Base-by-base conservation (phyloP, 371 early-diverging fungal genomes). In the Mucor indicus region DNA sequence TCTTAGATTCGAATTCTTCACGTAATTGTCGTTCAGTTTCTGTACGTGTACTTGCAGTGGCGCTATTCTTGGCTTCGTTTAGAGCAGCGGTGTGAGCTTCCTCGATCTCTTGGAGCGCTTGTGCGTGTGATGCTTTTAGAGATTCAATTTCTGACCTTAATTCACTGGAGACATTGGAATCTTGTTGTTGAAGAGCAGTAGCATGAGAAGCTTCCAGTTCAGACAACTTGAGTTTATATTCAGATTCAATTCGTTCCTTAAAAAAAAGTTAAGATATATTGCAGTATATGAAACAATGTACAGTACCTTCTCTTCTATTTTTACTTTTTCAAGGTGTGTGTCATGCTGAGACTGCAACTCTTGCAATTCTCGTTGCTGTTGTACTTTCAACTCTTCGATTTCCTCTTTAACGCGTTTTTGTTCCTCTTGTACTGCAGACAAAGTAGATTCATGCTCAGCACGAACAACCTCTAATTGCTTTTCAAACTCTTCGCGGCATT, bases 1-100 rank as follows among this genome's bases (percentile, higher is more conserved):
- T 53, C 41, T 64, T 48, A 9, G 27, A n/a, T 19, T 73, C 69
- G 21, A 69, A 63, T 40, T 69, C 67, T 37, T 54, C 58, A 27
- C 69, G 57, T 1, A 69, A 20, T 35, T 66, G 45, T 5, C 60
- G 55, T 30, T 69, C 74, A 9, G 60, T 53, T 4, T 64, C 61
- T 10, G 62, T 53, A 20, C 62, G 63, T 32, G 55, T 44, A 15
- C 44, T 55, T 0, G 61, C 40, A 1, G 36, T 37, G 4, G 49
- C 46, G 1, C 45, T 56, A 17, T 44, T 57, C 17, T 55, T 54
- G 15, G 55, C 56, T 44, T 63, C 61, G 13, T 55, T 54, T 4
- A 64, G 33, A 10, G 55, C 47, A 3, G 22, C 25, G 8, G 45
- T 38, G 40, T 63, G 66, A 3, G 53, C 30, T 10, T 44, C 44